Percentiles rank a stretch among this genome's conserved stretches.
These are phyloP conservation scores for Blastocrithidia nonstop DNA, from an alignment of 208 protist species.

Conservation along the genomic window DNA sequence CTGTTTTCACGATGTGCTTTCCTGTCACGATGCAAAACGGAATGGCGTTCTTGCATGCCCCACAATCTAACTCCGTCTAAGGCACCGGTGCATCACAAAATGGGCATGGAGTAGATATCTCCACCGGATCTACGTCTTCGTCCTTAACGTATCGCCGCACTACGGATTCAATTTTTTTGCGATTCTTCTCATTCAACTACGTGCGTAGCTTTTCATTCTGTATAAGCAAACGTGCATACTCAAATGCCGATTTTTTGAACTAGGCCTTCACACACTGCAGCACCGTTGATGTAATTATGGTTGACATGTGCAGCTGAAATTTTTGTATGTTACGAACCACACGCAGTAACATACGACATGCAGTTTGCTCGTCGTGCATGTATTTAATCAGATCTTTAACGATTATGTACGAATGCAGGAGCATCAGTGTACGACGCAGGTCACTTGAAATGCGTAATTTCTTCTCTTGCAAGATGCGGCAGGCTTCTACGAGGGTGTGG, in stretches of 20 bases:
- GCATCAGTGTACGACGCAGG: slow-evolving; percentile 81
- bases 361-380: slow-evolving; percentile 80
- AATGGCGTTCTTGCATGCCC: slow-evolving; percentile 87
- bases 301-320: slow-evolving; percentile 89
- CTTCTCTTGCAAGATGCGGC: slow-evolving; percentile 72
- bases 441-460: slow-evolving; percentile 85
- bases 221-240: slow-evolving; percentile 91
- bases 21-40: slow-evolving; percentile 93
- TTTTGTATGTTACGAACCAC: slow-evolving; percentile 90
- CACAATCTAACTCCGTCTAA: slow-evolving; percentile 88
- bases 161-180: slow-evolving; percentile 93
- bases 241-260: slow-evolving; percentile 89
- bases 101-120: slow-evolving; percentile 82
- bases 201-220: slow-evolving; percentile 88
- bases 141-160: slow-evolving; percentile 82
- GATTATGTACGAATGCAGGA: slow-evolving; percentile 95
- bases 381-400: slow-evolving; percentile 87
- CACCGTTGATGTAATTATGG: slow-evolving; percentile 91
- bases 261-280: slow-evolving; percentile 88
- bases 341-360: slow-evolving; percentile 92
- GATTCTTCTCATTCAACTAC: slow-evolving; percentile 86
- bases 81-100: slow-evolving; percentile 81
- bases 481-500: slow-evolving; percentile 89
- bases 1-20: slow-evolving; percentile 77
- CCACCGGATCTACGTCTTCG: slow-evolving; percentile 60